These are phyloP conservation scores for Albatrellus ellisii DNA, from an alignment of 768 basidiomycete species.

Conservation along the genomic window DNA sequence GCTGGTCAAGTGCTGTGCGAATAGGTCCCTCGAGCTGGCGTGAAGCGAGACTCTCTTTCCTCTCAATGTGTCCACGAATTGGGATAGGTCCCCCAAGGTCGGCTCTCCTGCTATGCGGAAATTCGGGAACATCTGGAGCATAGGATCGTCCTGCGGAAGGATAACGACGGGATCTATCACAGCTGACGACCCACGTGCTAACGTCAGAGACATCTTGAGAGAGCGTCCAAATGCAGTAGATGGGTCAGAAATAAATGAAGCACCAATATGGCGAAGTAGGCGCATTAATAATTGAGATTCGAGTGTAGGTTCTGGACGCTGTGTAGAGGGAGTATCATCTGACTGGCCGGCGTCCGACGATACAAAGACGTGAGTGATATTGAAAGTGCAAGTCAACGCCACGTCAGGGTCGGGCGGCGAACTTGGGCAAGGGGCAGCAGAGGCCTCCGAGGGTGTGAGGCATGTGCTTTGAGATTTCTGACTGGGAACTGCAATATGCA, in stretches of 20 bases:
- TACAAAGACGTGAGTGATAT: constrained; percentile 37
- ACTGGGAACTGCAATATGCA: constrained; percentile 35
- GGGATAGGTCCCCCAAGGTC: constrained; percentile 59
- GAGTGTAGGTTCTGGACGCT: constrained; percentile 29
- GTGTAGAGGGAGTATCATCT: background rate
- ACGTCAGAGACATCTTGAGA: constrained; percentile 51
- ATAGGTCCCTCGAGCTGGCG: constrained; percentile 76
- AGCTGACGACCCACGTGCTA: constrained; percentile 46
- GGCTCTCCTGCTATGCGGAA: constrained; percentile 54
- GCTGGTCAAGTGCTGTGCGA: constrained; percentile 86
- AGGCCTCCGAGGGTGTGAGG: constrained; percentile 5
- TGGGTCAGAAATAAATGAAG: constrained; percentile 25
- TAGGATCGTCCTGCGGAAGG: constrained; percentile 33
- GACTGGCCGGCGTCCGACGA: constrained; percentile 9
- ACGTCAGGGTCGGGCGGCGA: constrained; percentile 18
- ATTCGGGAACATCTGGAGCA: constrained; percentile 33
- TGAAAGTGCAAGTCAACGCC: constrained; percentile 43
- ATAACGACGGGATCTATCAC: constrained; percentile 25
- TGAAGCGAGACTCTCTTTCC: constrained; percentile 78
- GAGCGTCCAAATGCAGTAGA: constrained; percentile 29
- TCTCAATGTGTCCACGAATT: constrained; percentile 71
- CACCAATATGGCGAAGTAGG: constrained; percentile 47
- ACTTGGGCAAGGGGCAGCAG: constrained; percentile 4
- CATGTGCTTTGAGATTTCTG: constrained; percentile 1
- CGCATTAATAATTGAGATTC: constrained; percentile 42